Evolutionary conservation across 768 basidiomycete species (phyloP).

Genomic region (Pulveroboletus sp.): DNA sequence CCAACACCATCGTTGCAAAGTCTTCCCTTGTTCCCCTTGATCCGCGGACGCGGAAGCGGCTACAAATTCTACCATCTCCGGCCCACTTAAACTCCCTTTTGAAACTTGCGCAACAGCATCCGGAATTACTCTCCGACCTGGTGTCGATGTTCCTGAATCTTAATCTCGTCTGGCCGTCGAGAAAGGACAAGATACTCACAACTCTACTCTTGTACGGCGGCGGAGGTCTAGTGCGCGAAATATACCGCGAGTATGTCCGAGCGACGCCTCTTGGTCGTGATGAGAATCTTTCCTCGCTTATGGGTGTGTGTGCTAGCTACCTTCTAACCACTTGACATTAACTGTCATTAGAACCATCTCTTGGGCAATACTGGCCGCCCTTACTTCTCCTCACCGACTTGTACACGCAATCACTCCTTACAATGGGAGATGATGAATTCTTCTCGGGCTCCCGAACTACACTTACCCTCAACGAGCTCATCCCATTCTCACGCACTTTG

Average conservation of each 20-base stretch:
- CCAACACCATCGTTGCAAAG: constrained; percentile 35
- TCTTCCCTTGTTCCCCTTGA: constrained; percentile 46
- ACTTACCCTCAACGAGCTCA: constrained; percentile 76
- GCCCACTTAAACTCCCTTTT: constrained; percentile 56
- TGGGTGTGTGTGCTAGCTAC: constrained; percentile 32
- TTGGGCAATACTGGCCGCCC: constrained; percentile 55
- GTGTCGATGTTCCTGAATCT: constrained; percentile 57
- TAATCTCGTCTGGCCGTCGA: constrained; percentile 54
- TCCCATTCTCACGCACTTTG: constrained; percentile 68
- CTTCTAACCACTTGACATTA: neutral
- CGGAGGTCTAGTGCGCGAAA: constrained; percentile 64
- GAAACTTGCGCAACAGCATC: constrained; percentile 37
- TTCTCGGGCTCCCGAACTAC: constrained; percentile 73
- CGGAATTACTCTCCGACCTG: constrained; percentile 43
- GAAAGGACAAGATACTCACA: constrained; percentile 55
- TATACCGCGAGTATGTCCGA: constrained; percentile 68
- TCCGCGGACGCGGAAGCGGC: constrained; percentile 55
- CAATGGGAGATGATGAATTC: constrained; percentile 97
- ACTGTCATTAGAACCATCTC: constrained; percentile 38
- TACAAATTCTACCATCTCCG: constrained; percentile 52
- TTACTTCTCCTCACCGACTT: constrained; percentile 77
- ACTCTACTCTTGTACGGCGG: constrained; percentile 48
- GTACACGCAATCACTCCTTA: constrained; percentile 79
- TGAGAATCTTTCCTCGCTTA: constrained; percentile 35
- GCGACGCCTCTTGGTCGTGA: constrained; percentile 59